Percentiles rank a stretch among this genome's conserved stretches.
Evolutionary conservation across 305 asterid genomes (phyloP).

Genomic region (Solanum hybrid): DNA sequence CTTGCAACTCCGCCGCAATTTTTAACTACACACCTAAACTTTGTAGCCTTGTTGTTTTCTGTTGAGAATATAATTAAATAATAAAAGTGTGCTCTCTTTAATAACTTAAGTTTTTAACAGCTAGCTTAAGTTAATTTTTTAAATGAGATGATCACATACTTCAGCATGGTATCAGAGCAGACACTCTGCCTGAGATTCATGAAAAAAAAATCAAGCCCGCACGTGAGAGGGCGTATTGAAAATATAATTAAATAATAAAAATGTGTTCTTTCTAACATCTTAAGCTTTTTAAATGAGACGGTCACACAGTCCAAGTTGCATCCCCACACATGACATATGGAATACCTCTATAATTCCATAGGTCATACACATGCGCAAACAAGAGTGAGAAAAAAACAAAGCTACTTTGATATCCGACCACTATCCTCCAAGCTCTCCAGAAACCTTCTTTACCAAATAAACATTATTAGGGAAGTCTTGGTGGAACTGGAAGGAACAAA

Average conservation of each 20-base stretch:
- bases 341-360: neutral
- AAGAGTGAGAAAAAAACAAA: neutral
- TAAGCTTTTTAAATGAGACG: too few species aligned
- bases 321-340: neutral
- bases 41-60: neutral
- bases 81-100: too few species aligned
- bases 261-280: rapidly evolving
- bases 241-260: too few species aligned
- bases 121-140: too few species aligned
- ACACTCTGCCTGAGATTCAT: too few species aligned
- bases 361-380: neutral
- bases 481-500: neutral
- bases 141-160: too few species aligned
- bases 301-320: neutral
- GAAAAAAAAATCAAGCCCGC: too few species aligned
- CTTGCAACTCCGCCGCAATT: neutral
- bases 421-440: neutral
- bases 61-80: neutral
- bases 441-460: neutral
- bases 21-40: neutral
- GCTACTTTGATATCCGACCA: neutral
- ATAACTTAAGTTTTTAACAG: too few species aligned
- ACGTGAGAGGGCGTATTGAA: too few species aligned
- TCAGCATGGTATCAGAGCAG: too few species aligned
- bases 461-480: neutral